Evolutionary conservation across 2,329 filamentous ascomycete genomes (phyloP).

Genomic region (Microascus cirrosus): DNA sequence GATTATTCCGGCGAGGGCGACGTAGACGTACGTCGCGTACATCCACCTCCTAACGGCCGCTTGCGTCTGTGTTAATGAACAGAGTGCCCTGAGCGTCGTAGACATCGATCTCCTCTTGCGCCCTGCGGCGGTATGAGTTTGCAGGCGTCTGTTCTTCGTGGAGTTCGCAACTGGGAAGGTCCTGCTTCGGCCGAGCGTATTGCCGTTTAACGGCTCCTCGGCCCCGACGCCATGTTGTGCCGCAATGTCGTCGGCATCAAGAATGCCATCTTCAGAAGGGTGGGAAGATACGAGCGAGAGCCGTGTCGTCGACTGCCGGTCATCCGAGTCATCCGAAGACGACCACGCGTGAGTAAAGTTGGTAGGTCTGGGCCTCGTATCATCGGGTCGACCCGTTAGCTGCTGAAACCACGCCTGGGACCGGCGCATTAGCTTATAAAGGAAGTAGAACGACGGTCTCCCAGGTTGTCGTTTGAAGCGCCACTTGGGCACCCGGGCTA

Average conservation of each 20-base stretch:
- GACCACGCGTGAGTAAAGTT: background rate
- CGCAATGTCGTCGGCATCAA: background rate
- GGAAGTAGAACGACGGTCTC: background rate
- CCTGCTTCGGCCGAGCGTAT: constrained; percentile 27
- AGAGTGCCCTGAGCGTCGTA: constrained; percentile 57
- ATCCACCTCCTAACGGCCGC: constrained; percentile 68
- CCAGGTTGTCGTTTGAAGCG: constrained; percentile 55
- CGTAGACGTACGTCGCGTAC: constrained; percentile 73
- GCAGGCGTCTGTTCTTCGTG: constrained; percentile 12
- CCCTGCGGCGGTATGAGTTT: constrained; percentile 47
- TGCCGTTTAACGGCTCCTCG: constrained; percentile 11
- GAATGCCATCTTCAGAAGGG: background rate
- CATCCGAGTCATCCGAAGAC: constrained; percentile 2
- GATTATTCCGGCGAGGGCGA: constrained; percentile 52
- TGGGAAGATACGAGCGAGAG: background rate
- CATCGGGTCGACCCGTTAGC: background rate
- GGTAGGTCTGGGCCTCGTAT: background rate
- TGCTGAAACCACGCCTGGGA: constrained; percentile 2
- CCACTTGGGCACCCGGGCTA: constrained; percentile 87
- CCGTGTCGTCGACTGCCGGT: background rate
- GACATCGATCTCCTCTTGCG: constrained; percentile 56
- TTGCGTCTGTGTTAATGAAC: constrained; percentile 70
- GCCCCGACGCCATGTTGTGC: background rate
- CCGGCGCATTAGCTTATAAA: constrained; percentile 4
- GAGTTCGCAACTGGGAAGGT: constrained; percentile 30